Base-by-base conservation (phyloP, 768 basidiomycete species). In the Macrolepiota fuliginosa region DNA sequence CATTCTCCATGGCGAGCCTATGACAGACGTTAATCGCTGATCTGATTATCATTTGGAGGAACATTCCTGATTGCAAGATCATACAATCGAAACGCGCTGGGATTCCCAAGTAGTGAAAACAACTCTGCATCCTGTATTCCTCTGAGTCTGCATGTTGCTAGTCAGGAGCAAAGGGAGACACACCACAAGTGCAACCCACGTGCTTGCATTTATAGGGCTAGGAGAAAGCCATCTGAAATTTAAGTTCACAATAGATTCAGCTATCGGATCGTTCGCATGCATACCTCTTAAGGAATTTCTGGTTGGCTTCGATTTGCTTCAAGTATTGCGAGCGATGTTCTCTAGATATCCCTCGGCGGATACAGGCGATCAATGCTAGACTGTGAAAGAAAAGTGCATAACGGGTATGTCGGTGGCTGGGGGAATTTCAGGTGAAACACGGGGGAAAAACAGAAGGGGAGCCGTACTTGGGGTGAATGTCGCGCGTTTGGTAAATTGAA, bases 341-440 rank as follows among this genome's bases (percentile, higher is more conserved):
- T 72, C 3, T 77, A 55, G 2, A 82, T 61, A 7, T 72, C 66
- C 3, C 80, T 54, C 77, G 74, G 36, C 87, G 79, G 36, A 90
- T 67, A 66, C 83, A 86, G 3, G 82, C 80, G 54, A 88, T 80
- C 73, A 91, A 71, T 2, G 90, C 83, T 37, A 91, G 77, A 64
- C 81, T 86, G 68, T 90, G 89, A 70, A 87, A 90, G 72, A 89
- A 90, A 3, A 88, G 74, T 0, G 79, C 80, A 68, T 85, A 90
- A 52, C 88, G 87, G 49, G 83, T 81, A 70, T 89, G 88, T 45
- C 87, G 77, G 71, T 90, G 88, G 65, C 87, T 90, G 42, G 19
- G 27, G 37, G 10, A 47, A 40, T 55, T 22, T 57, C 45, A 63
- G 59, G 61, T 42, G 22, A 37, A 27, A 46, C 50, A 3, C 17